Percentiles rank a stretch among this genome's conserved stretches.
These are phyloP conservation scores for Phyllosticta ampelicida DNA, from an alignment of 2,329 filamentous ascomycete genomes.

Conservation along the genomic window DNA sequence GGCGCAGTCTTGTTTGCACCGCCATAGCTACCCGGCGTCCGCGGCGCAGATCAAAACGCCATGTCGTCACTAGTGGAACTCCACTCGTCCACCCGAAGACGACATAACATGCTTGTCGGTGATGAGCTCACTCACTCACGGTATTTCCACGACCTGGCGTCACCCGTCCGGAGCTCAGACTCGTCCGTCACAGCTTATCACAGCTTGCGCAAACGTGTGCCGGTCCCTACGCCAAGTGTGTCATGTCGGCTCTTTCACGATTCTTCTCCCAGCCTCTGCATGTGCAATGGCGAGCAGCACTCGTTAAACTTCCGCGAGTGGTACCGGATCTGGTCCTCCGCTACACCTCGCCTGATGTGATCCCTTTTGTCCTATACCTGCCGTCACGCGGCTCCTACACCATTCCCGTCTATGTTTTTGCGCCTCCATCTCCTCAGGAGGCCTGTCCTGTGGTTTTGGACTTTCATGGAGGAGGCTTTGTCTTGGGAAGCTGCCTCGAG, in stretches of 20 bases:
- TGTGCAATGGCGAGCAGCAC: constrained; percentile 28
- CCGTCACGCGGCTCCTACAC: constrained; percentile 27
- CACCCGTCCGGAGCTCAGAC: neutral
- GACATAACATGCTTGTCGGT: neutral
- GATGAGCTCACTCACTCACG: neutral
- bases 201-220: neutral
- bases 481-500: constrained; percentile 33
- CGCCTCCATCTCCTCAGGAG: constrained; percentile 24
- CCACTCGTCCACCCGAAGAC: neutral
- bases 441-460: constrained; percentile 31
- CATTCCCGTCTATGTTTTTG: constrained; percentile 33
- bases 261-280: constrained; percentile 27
- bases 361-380: constrained; percentile 31
- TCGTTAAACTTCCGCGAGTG: constrained; percentile 28
- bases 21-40: no score
- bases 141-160: neutral
- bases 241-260: constrained; percentile 8
- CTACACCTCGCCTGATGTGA: constrained; percentile 31
- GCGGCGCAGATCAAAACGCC: no score
- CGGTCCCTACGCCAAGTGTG: neutral
- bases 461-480: constrained; percentile 35
- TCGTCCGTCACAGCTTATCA: neutral
- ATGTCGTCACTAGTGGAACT: neutral
- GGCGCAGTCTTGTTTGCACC: no score
- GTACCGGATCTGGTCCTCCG: constrained; percentile 27